These are phyloP conservation scores for Erodium maritimum DNA, from an alignment of 345 rosid genomes.

Conservation along the genomic window DNA sequence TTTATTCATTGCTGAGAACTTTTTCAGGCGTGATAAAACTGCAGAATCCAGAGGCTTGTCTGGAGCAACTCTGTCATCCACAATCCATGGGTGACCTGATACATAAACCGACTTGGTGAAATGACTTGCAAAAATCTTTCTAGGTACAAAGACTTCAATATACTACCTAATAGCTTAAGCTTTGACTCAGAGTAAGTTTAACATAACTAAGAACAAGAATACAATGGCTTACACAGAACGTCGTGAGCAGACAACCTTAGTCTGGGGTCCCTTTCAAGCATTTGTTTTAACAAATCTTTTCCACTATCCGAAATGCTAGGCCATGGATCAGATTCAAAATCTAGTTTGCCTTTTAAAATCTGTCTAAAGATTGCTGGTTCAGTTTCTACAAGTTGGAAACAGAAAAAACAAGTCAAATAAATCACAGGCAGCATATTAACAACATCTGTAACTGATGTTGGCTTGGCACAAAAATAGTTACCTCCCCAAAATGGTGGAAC, in stretches of 20 bases:
- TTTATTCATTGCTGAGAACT: conserved; percentile 90
- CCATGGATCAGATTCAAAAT: conserved; percentile 88
- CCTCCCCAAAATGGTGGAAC: conserved; percentile 99
- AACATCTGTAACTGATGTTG: too few species aligned
- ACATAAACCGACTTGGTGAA: too few species aligned
- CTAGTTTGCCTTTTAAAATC: conserved; percentile 76
- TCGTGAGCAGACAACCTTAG: conserved; percentile 77
- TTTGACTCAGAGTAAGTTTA: too few species aligned
- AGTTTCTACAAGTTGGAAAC: conserved; percentile 39
- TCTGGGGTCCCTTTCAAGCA: conserved; percentile 88
- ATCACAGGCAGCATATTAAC: too few species aligned
- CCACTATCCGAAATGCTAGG: conserved; percentile 82
- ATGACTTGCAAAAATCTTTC: too few species aligned
- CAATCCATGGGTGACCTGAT: conserved; percentile 91
- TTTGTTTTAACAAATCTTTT: conserved; percentile 65
- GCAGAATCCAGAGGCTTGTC: conserved; percentile 85
- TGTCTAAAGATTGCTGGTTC: conserved; percentile 93
- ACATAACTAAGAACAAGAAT: too few species aligned
- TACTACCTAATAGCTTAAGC: too few species aligned
- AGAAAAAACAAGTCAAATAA: background rate
- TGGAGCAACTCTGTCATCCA: conserved; percentile 82
- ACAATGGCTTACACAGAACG: conserved; percentile 54
- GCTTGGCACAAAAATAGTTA: too few species aligned
- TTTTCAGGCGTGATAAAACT: conserved; percentile 81
- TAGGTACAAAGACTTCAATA: too few species aligned